phyloP scores from a whole-genome alignment of 2,329 filamentous ascomycete genomes.

The Hymenoscyphus infarciens region DNA sequence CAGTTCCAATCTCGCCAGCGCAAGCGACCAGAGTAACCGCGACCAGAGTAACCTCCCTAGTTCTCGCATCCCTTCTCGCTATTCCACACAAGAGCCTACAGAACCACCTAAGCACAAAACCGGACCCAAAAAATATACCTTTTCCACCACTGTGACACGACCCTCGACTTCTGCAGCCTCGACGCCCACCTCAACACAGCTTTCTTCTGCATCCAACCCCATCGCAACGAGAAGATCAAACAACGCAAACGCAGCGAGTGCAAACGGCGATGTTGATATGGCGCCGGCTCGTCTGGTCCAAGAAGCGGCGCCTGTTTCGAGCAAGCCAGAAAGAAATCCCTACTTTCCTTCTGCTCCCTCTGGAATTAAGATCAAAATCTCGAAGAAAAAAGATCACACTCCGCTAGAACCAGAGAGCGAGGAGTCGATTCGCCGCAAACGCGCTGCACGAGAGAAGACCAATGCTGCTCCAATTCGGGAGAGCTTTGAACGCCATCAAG shows the following conservation, averaged over 20 bases:
- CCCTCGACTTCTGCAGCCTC: slow-evolving; percentile 15
- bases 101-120: slow-evolving; percentile 15
- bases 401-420: slow-evolving; percentile 5
- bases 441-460: slow-evolving; percentile 30
- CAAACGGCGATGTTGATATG: slow-evolving; percentile 12
- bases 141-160: slow-evolving; percentile 26
- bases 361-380: slow-evolving; percentile 23
- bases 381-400: slow-evolving; percentile 12
- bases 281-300: slow-evolving; percentile 14
- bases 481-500: slow-evolving; percentile 31
- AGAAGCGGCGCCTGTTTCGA: slow-evolving; percentile 3
- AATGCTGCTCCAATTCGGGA: slow-evolving; percentile 20
- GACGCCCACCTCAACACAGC: slow-evolving; percentile 11
- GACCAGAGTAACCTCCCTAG: slow-evolving; percentile 5
- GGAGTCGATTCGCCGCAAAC: slow-evolving; percentile 26
- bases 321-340: slow-evolving; percentile 5
- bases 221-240: slow-evolving; percentile 5
- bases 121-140: slow-evolving; percentile 30
- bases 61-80: slow-evolving; percentile 22
- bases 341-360: slow-evolving; percentile 9
- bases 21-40: slow-evolving; percentile 2
- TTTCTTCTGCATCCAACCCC: slow-evolving; percentile 1
- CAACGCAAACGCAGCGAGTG: slow-evolving; percentile 5
- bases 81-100: slow-evolving; percentile 29
- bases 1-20: slow-evolving; percentile 1